Conservation (phyloP, 768 basidiomycete genomes). For the Infundibulicybe gibba region DNA sequence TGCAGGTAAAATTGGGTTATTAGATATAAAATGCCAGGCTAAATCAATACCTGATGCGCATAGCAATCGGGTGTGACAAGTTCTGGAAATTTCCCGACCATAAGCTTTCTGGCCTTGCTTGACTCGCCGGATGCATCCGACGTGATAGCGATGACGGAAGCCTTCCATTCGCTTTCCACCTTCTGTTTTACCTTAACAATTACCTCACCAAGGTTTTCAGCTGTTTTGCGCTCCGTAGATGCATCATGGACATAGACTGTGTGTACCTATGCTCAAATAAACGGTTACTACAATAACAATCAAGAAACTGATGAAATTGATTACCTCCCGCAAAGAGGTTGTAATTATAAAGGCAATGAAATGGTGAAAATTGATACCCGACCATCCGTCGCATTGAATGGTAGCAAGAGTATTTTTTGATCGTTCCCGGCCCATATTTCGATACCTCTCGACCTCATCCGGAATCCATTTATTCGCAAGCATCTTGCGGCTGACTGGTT, state of each 20-base stretch:
- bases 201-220: conserved; percentile 20
- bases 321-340: conserved; percentile 14
- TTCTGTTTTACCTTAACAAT: conserved; percentile 10
- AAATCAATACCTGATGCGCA: conserved; percentile 30
- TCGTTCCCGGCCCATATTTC: neutral
- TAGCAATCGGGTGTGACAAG: conserved; percentile 30
- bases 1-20: conserved; percentile 6
- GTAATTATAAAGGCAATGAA: conserved; percentile 30
- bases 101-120: conserved; percentile 15
- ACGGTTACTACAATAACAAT: neutral
- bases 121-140: conserved; percentile 33
- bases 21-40: neutral
- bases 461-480: conserved; percentile 20
- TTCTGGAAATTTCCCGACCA: conserved; percentile 13
- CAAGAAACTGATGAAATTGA: conserved; percentile 9
- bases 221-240: conserved; percentile 25
- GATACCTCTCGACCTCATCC: conserved; percentile 5
- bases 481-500: conserved; percentile 14
- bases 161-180: conserved; percentile 18
- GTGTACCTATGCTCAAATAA: conserved; percentile 14
- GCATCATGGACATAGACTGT: conserved; percentile 25
- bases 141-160: conserved; percentile 17
- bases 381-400: conserved; percentile 33
- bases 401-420: conserved; percentile 15
- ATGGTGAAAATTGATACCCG: conserved; percentile 24